These are phyloP conservation scores for Candida oleophila DNA, from an alignment of 805 yeast species.

Conservation along the genomic window DNA sequence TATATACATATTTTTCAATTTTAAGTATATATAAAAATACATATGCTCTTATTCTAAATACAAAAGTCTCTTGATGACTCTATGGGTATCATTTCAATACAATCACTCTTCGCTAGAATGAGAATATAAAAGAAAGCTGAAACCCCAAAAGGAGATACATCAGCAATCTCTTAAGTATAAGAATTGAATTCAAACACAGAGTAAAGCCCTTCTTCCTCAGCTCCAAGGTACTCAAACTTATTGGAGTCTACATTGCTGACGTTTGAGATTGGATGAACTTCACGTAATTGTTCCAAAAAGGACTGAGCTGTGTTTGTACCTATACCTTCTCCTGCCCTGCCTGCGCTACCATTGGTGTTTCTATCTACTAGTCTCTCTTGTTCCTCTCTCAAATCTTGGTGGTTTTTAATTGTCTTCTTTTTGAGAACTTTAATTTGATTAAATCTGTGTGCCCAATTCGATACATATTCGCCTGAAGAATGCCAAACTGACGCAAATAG, in stretches of 20 bases:
- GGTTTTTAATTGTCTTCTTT: conserved; percentile 25
- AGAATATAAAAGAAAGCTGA: too few species aligned
- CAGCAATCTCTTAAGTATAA: conserved; percentile 22
- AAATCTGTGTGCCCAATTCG: conserved; percentile 69
- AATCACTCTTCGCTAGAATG: too few species aligned
- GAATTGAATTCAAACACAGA: conserved; percentile 30
- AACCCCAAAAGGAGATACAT: too few species aligned
- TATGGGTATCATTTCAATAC: too few species aligned
- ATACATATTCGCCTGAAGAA: conserved; percentile 50
- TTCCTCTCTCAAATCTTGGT: conserved; percentile 27
- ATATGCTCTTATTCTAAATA: too few species aligned
- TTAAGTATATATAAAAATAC: too few species aligned
- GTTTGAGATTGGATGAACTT: conserved; percentile 3
- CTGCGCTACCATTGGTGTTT: not conserved
- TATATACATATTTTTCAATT: too few species aligned
- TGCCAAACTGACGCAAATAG: conserved; percentile 80
- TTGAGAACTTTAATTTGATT: conserved; percentile 47
- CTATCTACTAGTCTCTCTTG: conserved; percentile 9
- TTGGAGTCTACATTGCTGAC: not conserved
- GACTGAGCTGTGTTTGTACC: conserved; percentile 26
- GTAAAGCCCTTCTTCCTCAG: conserved; percentile 20
- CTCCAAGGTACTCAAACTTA: conserved; percentile 21
- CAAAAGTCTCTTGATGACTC: too few species aligned
- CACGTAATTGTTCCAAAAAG: conserved; percentile 30
- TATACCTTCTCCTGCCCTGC: not conserved